Evolutionary conservation across 2,329 filamentous ascomycete species (phyloP).

Genomic region (Aspergillus sp.): DNA sequence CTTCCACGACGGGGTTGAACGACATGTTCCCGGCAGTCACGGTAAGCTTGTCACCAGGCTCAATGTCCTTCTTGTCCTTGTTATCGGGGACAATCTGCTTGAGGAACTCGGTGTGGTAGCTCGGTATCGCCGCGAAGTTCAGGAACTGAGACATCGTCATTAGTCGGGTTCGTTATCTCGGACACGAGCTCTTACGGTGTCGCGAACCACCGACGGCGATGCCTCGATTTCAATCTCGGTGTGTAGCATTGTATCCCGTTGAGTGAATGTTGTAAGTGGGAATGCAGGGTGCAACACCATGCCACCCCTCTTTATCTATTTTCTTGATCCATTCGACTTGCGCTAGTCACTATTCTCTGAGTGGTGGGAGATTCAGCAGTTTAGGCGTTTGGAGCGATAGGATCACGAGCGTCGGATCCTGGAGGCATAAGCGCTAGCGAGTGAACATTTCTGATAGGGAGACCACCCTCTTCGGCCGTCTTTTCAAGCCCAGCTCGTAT

Average conservation of each 20-base stretch:
- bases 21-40: not conserved
- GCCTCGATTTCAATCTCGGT: not conserved
- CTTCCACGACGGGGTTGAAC: not conserved
- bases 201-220: not conserved
- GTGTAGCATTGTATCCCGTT: not conserved
- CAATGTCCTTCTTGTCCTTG: not conserved
- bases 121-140: not conserved
- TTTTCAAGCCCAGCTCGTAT: no score
- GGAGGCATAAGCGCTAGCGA: no score
- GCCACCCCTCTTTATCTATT: no score
- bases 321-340: no score
- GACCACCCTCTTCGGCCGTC: no score
- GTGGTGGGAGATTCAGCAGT: no score
- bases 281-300: no score
- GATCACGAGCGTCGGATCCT: no score
- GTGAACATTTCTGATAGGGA: no score
- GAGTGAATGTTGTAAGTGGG: no score
- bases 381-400: no score
- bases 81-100: not conserved
- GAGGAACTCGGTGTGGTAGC: not conserved
- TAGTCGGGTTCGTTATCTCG: not conserved
- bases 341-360: no score
- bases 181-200: not conserved
- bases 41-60: not conserved
- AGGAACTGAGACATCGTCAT: not conserved